Conservation (phyloP, 1,284 basidiomycete genomes). For the Lignosus rhinocerotis region DNA sequence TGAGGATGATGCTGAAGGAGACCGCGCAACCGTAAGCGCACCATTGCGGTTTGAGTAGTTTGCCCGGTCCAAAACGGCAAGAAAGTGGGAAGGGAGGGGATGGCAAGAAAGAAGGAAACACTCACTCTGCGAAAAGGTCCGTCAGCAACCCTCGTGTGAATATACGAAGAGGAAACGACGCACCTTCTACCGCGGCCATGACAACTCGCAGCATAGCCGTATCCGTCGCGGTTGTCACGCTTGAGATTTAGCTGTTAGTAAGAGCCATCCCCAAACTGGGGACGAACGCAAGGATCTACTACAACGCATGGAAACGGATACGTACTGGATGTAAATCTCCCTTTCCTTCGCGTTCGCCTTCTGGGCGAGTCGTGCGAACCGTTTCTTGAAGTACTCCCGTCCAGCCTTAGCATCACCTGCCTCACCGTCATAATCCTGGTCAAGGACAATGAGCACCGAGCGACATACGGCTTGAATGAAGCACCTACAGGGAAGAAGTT, state of each 20-base stretch:
- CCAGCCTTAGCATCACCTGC: constrained; percentile 71
- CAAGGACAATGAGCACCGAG: background rate
- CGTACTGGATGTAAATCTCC: constrained; percentile 89
- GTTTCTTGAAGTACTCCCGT: constrained; percentile 87
- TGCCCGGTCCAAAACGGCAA: constrained; percentile 20
- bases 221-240: constrained; percentile 92
- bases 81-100: constrained; percentile 25
- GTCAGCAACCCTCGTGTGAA: constrained; percentile 12
- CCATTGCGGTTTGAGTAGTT: constrained; percentile 27
- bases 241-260: constrained; percentile 34
- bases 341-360: constrained; percentile 84
- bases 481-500: constrained; percentile 78
- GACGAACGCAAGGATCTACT: background rate
- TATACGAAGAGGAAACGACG: constrained; percentile 30
- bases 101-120: constrained; percentile 40
- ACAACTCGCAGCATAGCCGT: constrained; percentile 89
- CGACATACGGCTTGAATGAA: background rate
- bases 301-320: constrained; percentile 22
- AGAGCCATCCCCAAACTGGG: background rate
- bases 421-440: constrained; percentile 77
- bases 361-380: constrained; percentile 82
- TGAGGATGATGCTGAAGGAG: constrained; percentile 45
- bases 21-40: constrained; percentile 25
- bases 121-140: constrained; percentile 63
- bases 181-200: constrained; percentile 92